Conservation (phyloP, 1,284 basidiomycete genomes). For the Austroboletus olivaceoglutinosus region DNA sequence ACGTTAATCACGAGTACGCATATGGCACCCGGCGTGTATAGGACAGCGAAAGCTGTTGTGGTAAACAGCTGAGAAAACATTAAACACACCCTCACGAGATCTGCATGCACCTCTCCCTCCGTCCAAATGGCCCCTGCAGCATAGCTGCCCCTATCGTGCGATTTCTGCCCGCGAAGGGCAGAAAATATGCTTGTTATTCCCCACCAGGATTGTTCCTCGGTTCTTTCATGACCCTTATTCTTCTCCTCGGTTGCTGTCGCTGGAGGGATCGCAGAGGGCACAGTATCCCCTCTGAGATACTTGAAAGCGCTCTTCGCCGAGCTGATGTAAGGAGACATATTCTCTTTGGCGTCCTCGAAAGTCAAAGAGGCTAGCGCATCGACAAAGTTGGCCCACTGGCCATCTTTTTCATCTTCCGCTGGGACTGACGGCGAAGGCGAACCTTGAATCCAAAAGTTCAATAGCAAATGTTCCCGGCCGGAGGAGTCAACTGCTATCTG, state of each 20-base stretch:
- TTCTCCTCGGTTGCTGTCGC: constrained; percentile 15
- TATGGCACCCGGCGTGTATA: too few relatives aligned
- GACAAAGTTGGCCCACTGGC: constrained; percentile 13
- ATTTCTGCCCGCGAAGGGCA: constrained; percentile 50
- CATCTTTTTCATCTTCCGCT: constrained; percentile 33
- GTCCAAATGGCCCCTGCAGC: constrained; percentile 49
- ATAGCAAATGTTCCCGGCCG: constrained; percentile 75
- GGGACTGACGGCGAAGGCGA: constrained; percentile 35
- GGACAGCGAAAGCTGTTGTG: too few relatives aligned
- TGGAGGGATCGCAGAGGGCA: constrained; percentile 37
- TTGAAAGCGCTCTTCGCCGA: constrained; percentile 56
- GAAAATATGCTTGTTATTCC: constrained; percentile 67
- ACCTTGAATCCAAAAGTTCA: constrained; percentile 76
- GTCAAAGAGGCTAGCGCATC: constrained; percentile 48
- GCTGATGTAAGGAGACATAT: constrained; percentile 36
- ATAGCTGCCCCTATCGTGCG: constrained; percentile 30
- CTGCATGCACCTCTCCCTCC: constrained; percentile 78
- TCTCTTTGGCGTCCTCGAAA: constrained; percentile 51
- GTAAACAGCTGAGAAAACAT: constrained; percentile 1
- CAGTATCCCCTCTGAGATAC: constrained; percentile 63
- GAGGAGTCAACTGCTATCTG: constrained; percentile 66
- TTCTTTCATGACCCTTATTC: constrained; percentile 35
- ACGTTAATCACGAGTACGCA: too few relatives aligned
- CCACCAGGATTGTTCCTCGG: constrained; percentile 45
- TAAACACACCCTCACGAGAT: constrained; percentile 63